Evolutionary conservation across 1,284 basidiomycete genomes (phyloP).

Genomic region (Pyrrhoderma lamaoense): DNA sequence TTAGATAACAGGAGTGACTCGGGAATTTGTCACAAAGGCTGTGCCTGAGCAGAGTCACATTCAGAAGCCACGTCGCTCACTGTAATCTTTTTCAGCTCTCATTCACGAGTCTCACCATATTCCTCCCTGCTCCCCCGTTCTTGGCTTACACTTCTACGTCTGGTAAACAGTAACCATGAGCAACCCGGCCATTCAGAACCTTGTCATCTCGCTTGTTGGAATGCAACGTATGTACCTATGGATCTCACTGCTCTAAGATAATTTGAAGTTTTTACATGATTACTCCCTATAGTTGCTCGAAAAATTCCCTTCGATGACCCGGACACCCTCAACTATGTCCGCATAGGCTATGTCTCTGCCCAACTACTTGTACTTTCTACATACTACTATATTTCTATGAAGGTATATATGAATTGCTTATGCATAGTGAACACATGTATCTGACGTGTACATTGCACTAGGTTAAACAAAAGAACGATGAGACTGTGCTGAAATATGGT

Average conservation of each 20-base stretch:
- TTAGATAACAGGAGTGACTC: no score
- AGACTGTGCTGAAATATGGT: slow-evolving; percentile 93
- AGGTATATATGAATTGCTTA: slow-evolving; percentile 8
- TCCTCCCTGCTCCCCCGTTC: no score
- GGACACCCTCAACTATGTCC: slow-evolving; percentile 73
- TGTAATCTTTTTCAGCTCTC: no score
- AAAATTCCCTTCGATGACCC: slow-evolving; percentile 92
- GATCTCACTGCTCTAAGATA: not conserved
- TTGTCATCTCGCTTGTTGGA: slow-evolving; percentile 81
- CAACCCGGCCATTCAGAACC: slow-evolving; percentile 45
- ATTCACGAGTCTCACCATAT: no score
- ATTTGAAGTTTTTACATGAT: not conserved
- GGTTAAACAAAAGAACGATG: slow-evolving; percentile 94
- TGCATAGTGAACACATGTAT: not conserved
- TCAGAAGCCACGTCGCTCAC: no score
- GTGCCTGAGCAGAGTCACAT: no score
- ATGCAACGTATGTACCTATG: slow-evolving; percentile 65
- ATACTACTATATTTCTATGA: slow-evolving; percentile 67
- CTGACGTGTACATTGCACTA: slow-evolving; percentile 27
- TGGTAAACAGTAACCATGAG: slow-evolving; percentile 25
- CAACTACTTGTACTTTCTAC: slow-evolving; percentile 64
- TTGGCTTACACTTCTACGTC: not conserved
- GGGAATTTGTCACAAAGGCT: no score
- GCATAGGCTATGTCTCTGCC: slow-evolving; percentile 73
- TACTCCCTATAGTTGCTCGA: slow-evolving; percentile 59